Evolutionary conservation across 805 yeast genomes (phyloP).

Genomic region (Saccharomycopsis oosterbeekiorum): DNA sequence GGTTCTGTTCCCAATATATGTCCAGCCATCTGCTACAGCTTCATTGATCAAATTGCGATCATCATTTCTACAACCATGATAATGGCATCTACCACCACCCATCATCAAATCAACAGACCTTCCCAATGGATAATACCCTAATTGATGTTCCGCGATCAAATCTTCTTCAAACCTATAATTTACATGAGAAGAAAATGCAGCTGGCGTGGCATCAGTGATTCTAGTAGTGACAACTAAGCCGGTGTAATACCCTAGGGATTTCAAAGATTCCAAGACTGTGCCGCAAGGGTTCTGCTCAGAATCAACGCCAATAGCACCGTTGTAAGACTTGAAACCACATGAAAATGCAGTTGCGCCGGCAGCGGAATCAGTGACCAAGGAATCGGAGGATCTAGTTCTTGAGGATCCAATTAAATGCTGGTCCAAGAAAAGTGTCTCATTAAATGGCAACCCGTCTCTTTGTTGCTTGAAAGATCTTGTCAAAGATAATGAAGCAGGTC

Average conservation of each 20-base stretch:
- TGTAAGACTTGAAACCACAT: slow-evolving; percentile 74
- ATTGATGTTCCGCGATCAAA: slow-evolving; percentile 76
- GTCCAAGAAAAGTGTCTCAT: slow-evolving; percentile 55
- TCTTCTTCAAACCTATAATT: slow-evolving; percentile 71
- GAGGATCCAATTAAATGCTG: slow-evolving; percentile 69
- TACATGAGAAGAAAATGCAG: slow-evolving; percentile 76
- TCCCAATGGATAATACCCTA: slow-evolving; percentile 76
- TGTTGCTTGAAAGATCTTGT: slow-evolving; percentile 68
- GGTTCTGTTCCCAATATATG: slow-evolving; percentile 47
- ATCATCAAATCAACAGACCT: slow-evolving; percentile 72
- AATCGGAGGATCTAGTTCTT: slow-evolving; percentile 68
- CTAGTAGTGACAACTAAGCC: slow-evolving; percentile 91
- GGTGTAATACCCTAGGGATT: slow-evolving; percentile 67
- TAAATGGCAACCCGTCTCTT: slow-evolving; percentile 41
- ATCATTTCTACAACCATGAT: slow-evolving; percentile 66
- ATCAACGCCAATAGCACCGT: slow-evolving; percentile 86
- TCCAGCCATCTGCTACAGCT: slow-evolving; percentile 55
- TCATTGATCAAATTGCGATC: slow-evolving; percentile 55
- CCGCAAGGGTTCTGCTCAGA: slow-evolving; percentile 70
- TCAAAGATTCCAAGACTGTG: slow-evolving; percentile 79
- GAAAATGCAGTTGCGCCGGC: slow-evolving; percentile 96
- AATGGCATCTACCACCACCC: slow-evolving; percentile 89
- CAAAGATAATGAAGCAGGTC: slow-evolving; percentile 76
- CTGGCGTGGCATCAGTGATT: slow-evolving; percentile 93
- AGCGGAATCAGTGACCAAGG: slow-evolving; percentile 86